Evolutionary conservation across 352 stramenopile species (phyloP).

Genomic region (Phytophthora cactorum): DNA sequence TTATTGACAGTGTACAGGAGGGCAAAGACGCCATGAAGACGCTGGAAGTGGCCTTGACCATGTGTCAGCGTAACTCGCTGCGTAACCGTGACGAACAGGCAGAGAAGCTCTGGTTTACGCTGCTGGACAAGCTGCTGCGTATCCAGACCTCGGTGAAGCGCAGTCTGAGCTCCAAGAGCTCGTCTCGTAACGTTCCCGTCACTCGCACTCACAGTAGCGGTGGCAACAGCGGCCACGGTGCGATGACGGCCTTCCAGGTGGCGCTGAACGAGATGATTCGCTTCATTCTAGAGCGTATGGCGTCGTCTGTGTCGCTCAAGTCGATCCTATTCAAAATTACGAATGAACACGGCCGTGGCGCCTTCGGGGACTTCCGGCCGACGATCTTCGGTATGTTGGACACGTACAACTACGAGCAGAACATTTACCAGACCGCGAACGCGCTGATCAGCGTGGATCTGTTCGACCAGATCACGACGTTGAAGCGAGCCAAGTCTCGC

Average conservation of each 20-base stretch:
- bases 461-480: slow-evolving; percentile 83
- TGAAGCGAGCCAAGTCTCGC: slow-evolving; percentile 77
- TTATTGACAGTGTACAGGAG: slow-evolving; percentile 83
- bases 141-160: slow-evolving; percentile 93
- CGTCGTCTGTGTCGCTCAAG: slow-evolving; percentile 92
- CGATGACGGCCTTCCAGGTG: slow-evolving; percentile 89
- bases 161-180: slow-evolving; percentile 78
- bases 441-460: slow-evolving; percentile 84
- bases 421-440: slow-evolving; percentile 90
- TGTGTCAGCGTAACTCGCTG: slow-evolving; percentile 94
- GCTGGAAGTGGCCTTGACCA: slow-evolving; percentile 90
- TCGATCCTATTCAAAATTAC: slow-evolving; percentile 96
- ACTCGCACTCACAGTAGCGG: slow-evolving; percentile 39
- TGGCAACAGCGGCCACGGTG: slow-evolving; percentile 67
- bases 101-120: slow-evolving; percentile 95
- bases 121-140: slow-evolving; percentile 93
- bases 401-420: slow-evolving; percentile 92
- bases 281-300: slow-evolving; percentile 95
- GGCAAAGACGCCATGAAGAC: slow-evolving; percentile 89
- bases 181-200: slow-evolving; percentile 55
- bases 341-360: slow-evolving; percentile 92
- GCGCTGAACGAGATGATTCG: slow-evolving; percentile 93
- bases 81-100: slow-evolving; percentile 89
- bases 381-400: slow-evolving; percentile 95
- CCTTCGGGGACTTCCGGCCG: slow-evolving; percentile 94